Evolutionary conservation across 495 filamentous ascomycete species (phyloP), one percentile per base, ranked within the genome.

Genomic region (Platismatia glauca): DNA sequence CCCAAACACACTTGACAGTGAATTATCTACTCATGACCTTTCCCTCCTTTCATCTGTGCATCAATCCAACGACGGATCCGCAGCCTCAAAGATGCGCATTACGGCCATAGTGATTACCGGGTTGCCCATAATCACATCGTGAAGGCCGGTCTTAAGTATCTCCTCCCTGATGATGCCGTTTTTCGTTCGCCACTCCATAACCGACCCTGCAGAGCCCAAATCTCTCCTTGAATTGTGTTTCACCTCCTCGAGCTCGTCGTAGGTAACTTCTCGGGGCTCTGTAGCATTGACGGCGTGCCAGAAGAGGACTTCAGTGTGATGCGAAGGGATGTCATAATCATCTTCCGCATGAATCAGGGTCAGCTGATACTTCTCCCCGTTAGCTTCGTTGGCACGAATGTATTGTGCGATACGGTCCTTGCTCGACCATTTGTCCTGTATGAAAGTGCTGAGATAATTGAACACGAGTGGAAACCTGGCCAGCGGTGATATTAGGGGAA

Each of bases 101-200:
- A 77, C 75, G 11, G 78, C 79, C 70, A 81, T 69, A 22, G 73
- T 76, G 24, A 81, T 66, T 12, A 81, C 67, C 4, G 79, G 76
- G 64, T 81, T 75, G 7, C 77, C 75, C 78, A 82, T 81, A 38
- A 81, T 68, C 16, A 77, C 73, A 72, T 81, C 79, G 61, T 83
- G 79, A 39, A 82, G 64, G 7, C 79, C 79, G 22, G 71, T 74
- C 68, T 80, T 81, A 31, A 81, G 63, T 11, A 82, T 78, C 59
- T 82, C 74, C 61, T 81, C 77, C 48, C 76, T 73, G 31, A 81
- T 71, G 1, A 76, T 62, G 7, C 80, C 80, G 50, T 75, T 68
- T 15, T 71, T 60, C 0, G 74, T 77, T 35, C 58, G 69, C 77
- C 76, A 81, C 62, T 81, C 76, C 63, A 78, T 70, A 33, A 78